These are phyloP conservation scores for Termitomyces sp. DNA, from an alignment of 768 basidiomycete species.

Conservation along the genomic window DNA sequence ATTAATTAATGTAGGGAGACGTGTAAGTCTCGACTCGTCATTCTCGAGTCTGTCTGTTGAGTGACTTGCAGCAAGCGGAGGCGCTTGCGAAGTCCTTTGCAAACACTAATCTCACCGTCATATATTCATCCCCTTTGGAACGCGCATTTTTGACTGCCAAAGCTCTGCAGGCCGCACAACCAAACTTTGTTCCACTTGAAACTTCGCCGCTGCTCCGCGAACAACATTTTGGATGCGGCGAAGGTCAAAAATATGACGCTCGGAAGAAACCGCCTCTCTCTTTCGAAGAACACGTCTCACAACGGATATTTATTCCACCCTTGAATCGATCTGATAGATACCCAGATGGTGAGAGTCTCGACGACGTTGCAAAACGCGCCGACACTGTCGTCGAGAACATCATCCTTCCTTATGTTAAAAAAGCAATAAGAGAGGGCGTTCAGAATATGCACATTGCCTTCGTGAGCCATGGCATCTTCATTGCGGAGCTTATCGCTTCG, in stretches of 20 bases:
- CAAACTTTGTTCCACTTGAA: slow-evolving; percentile 36
- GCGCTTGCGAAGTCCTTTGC: slow-evolving; percentile 54
- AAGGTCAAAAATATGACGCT: slow-evolving; percentile 50
- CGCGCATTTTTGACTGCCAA: slow-evolving; percentile 61
- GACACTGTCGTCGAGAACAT: slow-evolving; percentile 43
- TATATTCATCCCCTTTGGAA: slow-evolving; percentile 63
- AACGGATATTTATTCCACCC: slow-evolving; percentile 48
- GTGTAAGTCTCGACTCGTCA: slow-evolving; percentile 27
- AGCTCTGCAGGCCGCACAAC: slow-evolving; percentile 45
- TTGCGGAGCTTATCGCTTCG: slow-evolving; percentile 51
- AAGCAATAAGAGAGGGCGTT: slow-evolving; percentile 28
- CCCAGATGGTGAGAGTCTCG: slow-evolving; percentile 66
- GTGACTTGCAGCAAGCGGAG: slow-evolving; percentile 47
- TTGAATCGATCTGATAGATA: slow-evolving; percentile 44
- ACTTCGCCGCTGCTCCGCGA: slow-evolving; percentile 55
- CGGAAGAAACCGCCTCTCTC: slow-evolving; percentile 24
- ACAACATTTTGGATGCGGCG: slow-evolving; percentile 65
- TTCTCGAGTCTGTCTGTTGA: background rate
- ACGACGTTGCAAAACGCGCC: slow-evolving; percentile 58
- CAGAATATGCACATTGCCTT: slow-evolving; percentile 50
- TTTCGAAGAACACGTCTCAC: slow-evolving; percentile 43
- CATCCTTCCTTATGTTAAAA: slow-evolving; percentile 50
- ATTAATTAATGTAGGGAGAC: slow-evolving; percentile 39
- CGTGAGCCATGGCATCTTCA: slow-evolving; percentile 74
- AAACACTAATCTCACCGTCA: slow-evolving; percentile 40